Conservation (phyloP, 768 basidiomycete species). For the Auricularia cornea region DNA sequence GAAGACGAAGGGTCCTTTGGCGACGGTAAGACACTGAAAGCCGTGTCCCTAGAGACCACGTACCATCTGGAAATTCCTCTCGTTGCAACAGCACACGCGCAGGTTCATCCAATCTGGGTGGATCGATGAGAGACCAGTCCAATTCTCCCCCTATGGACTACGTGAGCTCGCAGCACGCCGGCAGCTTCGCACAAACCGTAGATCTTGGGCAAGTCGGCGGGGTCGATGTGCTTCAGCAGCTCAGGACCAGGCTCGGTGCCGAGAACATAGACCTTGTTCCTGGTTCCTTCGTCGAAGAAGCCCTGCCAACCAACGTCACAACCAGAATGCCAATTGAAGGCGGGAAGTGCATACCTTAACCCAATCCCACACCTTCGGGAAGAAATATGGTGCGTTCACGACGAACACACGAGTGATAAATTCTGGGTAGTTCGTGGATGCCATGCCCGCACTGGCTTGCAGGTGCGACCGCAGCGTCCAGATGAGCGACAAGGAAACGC, state of each 20-base stretch:
- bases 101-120: not conserved
- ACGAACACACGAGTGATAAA: conserved; percentile 41
- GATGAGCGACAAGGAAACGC: conserved; percentile 51
- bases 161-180: not conserved
- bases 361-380: conserved; percentile 78
- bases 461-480: conserved; percentile 66
- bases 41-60: not conserved
- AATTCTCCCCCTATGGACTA: not conserved
- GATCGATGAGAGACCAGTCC: not conserved
- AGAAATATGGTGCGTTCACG: conserved; percentile 77
- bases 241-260: conserved; percentile 48
- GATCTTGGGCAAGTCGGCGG: conserved; percentile 46
- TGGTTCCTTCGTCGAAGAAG: conserved; percentile 76
- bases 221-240: conserved; percentile 43
- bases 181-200: conserved; percentile 39
- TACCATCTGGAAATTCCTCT: not conserved
- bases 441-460: conserved; percentile 64
- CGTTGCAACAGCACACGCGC: not conserved
- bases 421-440: conserved; percentile 77
- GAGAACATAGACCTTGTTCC: conserved; percentile 68
- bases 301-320: too few species aligned
- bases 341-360: conserved; percentile 43
- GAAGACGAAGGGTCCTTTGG: not conserved
- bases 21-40: not conserved
- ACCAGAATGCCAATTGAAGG: too few species aligned